Conservation (phyloP, 2,329 filamentous ascomycete genomes). For the Colletotrichum sp. region DNA sequence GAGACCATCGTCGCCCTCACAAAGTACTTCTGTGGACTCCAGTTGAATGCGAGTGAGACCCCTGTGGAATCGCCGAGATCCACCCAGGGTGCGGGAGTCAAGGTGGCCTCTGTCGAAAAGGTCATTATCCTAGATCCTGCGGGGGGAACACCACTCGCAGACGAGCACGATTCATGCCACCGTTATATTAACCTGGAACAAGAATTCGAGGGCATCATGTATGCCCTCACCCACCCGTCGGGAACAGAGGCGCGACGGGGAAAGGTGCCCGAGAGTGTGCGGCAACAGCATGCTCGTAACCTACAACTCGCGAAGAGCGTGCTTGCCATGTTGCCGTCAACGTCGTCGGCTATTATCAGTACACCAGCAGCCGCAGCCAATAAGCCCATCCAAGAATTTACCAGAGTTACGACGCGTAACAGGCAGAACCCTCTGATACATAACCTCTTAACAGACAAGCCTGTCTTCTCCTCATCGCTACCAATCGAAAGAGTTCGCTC, state of each 20-base stretch:
- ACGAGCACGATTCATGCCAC: slow-evolving; percentile 38
- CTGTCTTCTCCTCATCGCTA: slow-evolving; percentile 88
- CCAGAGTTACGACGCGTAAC: slow-evolving; percentile 58
- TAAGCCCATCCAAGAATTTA: slow-evolving; percentile 38
- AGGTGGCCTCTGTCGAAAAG: slow-evolving; percentile 74
- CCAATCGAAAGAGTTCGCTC: slow-evolving; percentile 70
- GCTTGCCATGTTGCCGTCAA: slow-evolving; percentile 78
- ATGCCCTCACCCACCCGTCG: slow-evolving; percentile 53
- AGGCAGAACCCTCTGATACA: slow-evolving; percentile 87
- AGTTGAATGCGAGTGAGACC: slow-evolving; percentile 37
- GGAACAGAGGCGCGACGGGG: not conserved
- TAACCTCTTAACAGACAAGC: slow-evolving; percentile 94
- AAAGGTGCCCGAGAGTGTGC: not conserved
- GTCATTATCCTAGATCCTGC: slow-evolving; percentile 88
- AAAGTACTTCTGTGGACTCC: slow-evolving; percentile 74
- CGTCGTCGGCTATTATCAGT: slow-evolving; percentile 87
- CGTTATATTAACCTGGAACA: slow-evolving; percentile 91
- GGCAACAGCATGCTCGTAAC: slow-evolving; percentile 61
- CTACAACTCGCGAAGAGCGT: slow-evolving; percentile 74
- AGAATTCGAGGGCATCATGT: slow-evolving; percentile 75
- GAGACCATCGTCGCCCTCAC: slow-evolving; percentile 80
- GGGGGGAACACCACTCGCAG: slow-evolving; percentile 79
- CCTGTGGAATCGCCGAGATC: slow-evolving; percentile 21
- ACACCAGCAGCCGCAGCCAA: slow-evolving; percentile 82
- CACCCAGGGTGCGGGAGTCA: slow-evolving; percentile 41